These are phyloP conservation scores for Saccharomycopsis sp. DNA, from an alignment of 805 yeast genomes.

Conservation along the genomic window DNA sequence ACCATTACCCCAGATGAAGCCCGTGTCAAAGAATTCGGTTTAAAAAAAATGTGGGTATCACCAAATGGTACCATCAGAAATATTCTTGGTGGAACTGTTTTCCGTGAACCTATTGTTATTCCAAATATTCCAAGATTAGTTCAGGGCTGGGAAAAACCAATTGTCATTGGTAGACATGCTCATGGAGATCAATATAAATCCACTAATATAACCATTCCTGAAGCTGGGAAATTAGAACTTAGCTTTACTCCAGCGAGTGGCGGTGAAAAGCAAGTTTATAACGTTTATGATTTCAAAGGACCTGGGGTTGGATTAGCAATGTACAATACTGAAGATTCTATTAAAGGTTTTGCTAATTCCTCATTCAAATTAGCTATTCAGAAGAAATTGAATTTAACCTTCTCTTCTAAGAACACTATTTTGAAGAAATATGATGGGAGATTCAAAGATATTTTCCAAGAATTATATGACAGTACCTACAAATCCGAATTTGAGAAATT, in stretches of 20 bases:
- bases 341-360: slow-evolving; percentile 84
- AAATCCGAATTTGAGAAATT: slow-evolving; percentile 60
- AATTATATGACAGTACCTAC: slow-evolving; percentile 64
- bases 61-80: slow-evolving; percentile 97
- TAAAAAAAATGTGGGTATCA: slow-evolving; percentile 95
- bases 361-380: slow-evolving; percentile 83
- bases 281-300: slow-evolving; percentile 61
- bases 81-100: slow-evolving; percentile 92
- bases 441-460: slow-evolving; percentile 90
- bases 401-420: slow-evolving; percentile 92
- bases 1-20: slow-evolving; percentile 98
- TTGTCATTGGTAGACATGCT: slow-evolving; percentile 96
- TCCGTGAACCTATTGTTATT: slow-evolving; percentile 93
- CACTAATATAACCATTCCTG: slow-evolving; percentile 73
- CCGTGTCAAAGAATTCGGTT: slow-evolving; percentile 80
- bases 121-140: slow-evolving; percentile 82
- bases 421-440: slow-evolving; percentile 91
- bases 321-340: slow-evolving; percentile 94
- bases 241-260: slow-evolving; percentile 69
- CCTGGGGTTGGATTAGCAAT: slow-evolving; percentile 79
- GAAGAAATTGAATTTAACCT: slow-evolving; percentile 71
- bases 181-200: slow-evolving; percentile 96
- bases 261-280: slow-evolving; percentile 43
- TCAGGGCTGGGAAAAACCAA: slow-evolving; percentile 91
- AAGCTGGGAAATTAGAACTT: slow-evolving; percentile 72